A percentile compares a stretch with the other conserved stretches of the same genome.
Conservation (phyloP, 176 grass and related monocot species). For the Calamus simplicifolius region DNA sequence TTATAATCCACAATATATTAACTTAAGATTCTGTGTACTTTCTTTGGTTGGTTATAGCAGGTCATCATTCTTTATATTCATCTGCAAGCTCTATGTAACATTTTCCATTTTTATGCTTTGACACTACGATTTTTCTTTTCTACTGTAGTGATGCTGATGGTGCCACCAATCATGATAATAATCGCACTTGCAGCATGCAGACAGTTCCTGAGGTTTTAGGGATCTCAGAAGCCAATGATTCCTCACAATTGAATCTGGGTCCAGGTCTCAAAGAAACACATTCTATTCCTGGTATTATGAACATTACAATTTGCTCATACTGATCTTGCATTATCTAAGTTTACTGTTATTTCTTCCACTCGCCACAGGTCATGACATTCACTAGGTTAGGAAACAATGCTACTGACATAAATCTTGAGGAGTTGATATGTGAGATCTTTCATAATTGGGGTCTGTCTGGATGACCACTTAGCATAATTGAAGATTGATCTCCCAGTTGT, state of each 20-base stretch:
- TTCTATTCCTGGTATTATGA: neutral
- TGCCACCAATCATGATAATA: conserved; percentile 20
- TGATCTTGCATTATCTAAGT: too few species aligned
- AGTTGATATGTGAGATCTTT: too few species aligned
- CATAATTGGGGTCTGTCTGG: too few species aligned
- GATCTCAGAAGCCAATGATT: conserved; percentile 16
- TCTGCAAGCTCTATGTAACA: neutral
- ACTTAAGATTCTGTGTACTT: too few species aligned
- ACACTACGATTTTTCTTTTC: conserved; percentile 4
- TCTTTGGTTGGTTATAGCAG: too few species aligned
- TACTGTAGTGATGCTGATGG: conserved; percentile 22
- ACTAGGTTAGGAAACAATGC: too few species aligned
- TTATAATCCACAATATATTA: too few species aligned
- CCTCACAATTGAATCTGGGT: conserved; percentile 25
- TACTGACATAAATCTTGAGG: too few species aligned
- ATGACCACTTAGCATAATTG: too few species aligned
- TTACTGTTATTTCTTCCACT: too few species aligned
- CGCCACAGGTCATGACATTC: too few species aligned
- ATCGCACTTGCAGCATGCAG: conserved; percentile 17
- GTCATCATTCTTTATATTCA: neutral
- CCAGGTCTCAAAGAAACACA: conserved; percentile 33
- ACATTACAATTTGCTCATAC: neutral
- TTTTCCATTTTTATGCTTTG: neutral
- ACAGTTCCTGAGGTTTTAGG: neutral
- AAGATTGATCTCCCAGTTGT: too few species aligned